Evolutionary conservation across 2,329 filamentous ascomycete genomes (phyloP).

Genomic region (Pleomassaria siparia): DNA sequence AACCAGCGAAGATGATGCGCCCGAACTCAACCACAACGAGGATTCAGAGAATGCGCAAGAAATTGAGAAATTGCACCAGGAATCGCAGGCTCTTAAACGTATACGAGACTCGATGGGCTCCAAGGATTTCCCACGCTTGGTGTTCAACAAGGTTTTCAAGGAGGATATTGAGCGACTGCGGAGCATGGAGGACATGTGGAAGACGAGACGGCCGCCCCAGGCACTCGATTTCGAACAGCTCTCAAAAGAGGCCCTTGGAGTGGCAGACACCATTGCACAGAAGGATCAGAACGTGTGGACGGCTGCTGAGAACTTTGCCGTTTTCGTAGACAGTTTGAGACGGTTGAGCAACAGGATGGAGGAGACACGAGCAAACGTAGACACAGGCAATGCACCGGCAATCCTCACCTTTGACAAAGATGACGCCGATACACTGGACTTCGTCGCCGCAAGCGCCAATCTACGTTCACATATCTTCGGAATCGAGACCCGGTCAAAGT

Average conservation of each 20-base stretch:
- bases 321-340: slow-evolving; percentile 82
- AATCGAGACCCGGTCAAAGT: slow-evolving; percentile 85
- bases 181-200: slow-evolving; percentile 97
- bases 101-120: slow-evolving; percentile 82
- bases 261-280: slow-evolving; percentile 56
- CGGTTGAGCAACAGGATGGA: slow-evolving; percentile 75
- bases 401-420: slow-evolving; percentile 94
- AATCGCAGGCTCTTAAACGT: slow-evolving; percentile 78
- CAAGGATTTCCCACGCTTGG: slow-evolving; percentile 70
- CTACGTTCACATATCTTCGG: slow-evolving; percentile 86
- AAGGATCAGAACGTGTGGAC: slow-evolving; percentile 80
- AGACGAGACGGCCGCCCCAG: slow-evolving; percentile 72
- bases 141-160: slow-evolving; percentile 93
- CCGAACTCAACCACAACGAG: slow-evolving; percentile 75
- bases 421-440: slow-evolving; percentile 90
- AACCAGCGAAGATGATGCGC: slow-evolving; percentile 80
- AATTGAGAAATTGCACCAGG: slow-evolving; percentile 82
- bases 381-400: slow-evolving; percentile 53
- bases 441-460: slow-evolving; percentile 88
- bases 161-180: slow-evolving; percentile 79
- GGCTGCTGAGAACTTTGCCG: slow-evolving; percentile 77
- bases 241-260: slow-evolving; percentile 53
- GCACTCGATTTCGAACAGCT: slow-evolving; percentile 70
- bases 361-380: slow-evolving; percentile 59
- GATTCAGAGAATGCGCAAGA: slow-evolving; percentile 83